Evolutionary conservation across 441 rosid species (phyloP).

Genomic region (Kokia cookei): DNA sequence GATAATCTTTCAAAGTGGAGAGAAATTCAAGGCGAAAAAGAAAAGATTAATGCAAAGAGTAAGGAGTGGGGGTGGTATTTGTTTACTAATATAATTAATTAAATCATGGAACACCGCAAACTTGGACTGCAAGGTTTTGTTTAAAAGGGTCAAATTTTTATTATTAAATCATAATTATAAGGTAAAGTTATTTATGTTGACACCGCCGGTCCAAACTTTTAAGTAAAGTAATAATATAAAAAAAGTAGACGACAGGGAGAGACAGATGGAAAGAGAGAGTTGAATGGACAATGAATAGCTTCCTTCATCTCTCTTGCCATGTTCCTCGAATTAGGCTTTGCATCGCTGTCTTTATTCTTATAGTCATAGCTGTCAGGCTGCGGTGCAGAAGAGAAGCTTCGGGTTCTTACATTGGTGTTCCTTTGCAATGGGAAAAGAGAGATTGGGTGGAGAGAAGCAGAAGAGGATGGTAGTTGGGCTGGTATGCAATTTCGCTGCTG

Average conservation of each 20-base stretch:
- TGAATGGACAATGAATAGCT: not conserved
- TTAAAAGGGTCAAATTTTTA: not conserved
- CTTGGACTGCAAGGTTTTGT: not conserved
- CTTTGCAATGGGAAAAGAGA: conserved; percentile 22
- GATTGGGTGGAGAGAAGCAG: conserved; percentile 25
- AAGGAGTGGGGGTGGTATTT: not conserved
- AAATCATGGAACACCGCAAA: not conserved
- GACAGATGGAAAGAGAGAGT: not conserved
- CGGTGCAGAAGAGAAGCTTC: not conserved
- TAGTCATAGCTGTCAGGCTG: not conserved
- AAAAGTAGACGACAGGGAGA: not conserved
- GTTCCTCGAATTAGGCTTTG: not conserved
- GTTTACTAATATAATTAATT: not conserved
- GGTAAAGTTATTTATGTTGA: too few relatives aligned
- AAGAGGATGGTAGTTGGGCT: conserved; percentile 35
- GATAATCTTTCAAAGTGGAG: too few relatives aligned
- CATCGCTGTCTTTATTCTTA: not conserved
- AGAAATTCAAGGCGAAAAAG: not conserved
- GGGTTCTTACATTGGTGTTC: not conserved
- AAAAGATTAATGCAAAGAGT: not conserved
- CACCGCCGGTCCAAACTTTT: not conserved
- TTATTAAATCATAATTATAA: not conserved
- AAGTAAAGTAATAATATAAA: not conserved
- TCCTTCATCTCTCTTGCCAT: not conserved
- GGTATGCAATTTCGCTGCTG: conserved; percentile 63